Conservation (phyloP, 2,329 filamentous ascomycete genomes). For the Trichoderma aggressivum region DNA sequence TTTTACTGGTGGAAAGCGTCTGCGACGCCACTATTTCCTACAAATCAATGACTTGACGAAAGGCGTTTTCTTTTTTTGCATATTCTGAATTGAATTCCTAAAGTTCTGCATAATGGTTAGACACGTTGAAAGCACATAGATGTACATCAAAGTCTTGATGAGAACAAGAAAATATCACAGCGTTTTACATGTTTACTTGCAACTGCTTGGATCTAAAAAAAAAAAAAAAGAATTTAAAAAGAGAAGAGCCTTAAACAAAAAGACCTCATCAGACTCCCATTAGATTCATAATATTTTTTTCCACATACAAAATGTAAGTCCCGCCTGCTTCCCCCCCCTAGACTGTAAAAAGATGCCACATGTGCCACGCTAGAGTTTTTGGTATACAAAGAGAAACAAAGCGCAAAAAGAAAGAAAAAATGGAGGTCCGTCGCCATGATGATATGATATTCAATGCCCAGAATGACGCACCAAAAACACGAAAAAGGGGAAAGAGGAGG, state of each 20-base stretch:
- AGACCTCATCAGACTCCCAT: neutral
- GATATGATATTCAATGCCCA: neutral
- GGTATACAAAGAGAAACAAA: neutral
- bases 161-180: neutral
- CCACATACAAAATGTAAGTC: neutral
- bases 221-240: neutral
- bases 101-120: neutral
- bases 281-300: neutral
- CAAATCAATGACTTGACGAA: neutral
- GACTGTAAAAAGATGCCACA: neutral
- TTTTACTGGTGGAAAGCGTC: no score
- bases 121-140: neutral
- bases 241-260: neutral
- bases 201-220: neutral
- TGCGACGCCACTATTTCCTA: neutral
- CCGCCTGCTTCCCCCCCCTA: neutral
- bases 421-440: slow-evolving; percentile 1
- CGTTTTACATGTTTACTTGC: neutral
- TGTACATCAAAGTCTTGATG: neutral
- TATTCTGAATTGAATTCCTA: neutral
- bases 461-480: neutral
- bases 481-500: neutral
- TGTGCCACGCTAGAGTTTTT: slow-evolving; percentile 1
- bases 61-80: neutral
- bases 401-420: neutral